Percentiles rank a stretch among this genome's conserved stretches.
phyloP scores from a whole-genome alignment of 1,284 basidiomycete genomes.

The Tremellales sp. region DNA sequence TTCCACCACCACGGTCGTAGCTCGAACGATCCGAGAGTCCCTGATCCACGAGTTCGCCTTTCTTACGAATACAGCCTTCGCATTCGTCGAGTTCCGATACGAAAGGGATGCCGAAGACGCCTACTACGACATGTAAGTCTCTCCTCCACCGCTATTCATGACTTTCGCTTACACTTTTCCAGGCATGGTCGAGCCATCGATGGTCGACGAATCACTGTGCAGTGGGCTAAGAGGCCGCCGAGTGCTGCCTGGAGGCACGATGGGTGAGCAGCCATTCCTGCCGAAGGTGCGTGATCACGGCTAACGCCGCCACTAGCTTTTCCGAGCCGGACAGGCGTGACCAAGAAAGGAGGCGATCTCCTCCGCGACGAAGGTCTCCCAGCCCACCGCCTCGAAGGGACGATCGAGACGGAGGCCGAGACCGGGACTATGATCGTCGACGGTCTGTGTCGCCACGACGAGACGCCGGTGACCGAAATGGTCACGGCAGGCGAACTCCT shows the following conservation, averaged over 20 bases:
- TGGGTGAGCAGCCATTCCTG: conserved; percentile 25
- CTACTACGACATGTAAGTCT: conserved; percentile 78
- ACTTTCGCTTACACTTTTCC: conserved; percentile 2
- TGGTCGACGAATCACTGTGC: conserved; percentile 70
- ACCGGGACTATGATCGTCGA: conserved; percentile 28
- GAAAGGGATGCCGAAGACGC: conserved; percentile 81
- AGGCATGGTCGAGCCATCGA: conserved; percentile 84
- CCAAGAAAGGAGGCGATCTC: conserved; percentile 49
- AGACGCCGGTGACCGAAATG: no score
- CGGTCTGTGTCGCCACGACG: conserved; percentile 29
- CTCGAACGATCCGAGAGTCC: no score
- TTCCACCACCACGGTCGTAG: no score
- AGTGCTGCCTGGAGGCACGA: conserved; percentile 82
- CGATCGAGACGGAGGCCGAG: conserved; percentile 12
- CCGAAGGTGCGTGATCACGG: conserved; percentile 48
- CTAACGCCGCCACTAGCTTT: conserved; percentile 42
- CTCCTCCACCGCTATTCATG: background rate
- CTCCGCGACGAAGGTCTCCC: conserved; percentile 21
- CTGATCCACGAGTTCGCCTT: no score
- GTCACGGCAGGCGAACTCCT: no score
- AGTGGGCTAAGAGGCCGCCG: conserved; percentile 90
- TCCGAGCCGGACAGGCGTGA: conserved; percentile 51
- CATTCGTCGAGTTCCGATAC: conserved; percentile 83
- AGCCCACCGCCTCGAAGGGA: conserved; percentile 16
- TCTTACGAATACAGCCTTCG: conserved; percentile 81